A percentile compares a stretch with the other conserved stretches of the same genome.
phyloP scores from a whole-genome alignment of 305 asterid species.

The Fraxinus baroniana region DNA sequence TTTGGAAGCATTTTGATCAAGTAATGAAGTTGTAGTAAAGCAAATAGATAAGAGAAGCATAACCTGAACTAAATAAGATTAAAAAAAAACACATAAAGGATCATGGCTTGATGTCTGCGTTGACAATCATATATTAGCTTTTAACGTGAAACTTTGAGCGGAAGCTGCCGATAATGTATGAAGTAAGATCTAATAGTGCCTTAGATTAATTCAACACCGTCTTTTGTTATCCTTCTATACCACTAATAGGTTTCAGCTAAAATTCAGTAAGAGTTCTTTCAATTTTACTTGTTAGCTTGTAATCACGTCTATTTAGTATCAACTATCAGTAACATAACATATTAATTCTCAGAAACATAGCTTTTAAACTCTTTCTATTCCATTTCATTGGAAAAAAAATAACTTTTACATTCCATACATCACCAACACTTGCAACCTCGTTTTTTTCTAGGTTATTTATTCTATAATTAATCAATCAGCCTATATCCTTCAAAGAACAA shows the following conservation, averaged over 20 bases:
- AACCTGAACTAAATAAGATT: not conserved
- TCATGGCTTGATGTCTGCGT: not conserved
- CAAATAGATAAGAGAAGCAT: not conserved
- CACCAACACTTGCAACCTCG: not conserved
- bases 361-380: not conserved
- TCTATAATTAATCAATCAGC: not conserved
- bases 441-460: not conserved
- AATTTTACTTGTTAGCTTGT: not conserved
- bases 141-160: not conserved
- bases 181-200: not conserved
- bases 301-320: not conserved
- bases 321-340: not conserved
- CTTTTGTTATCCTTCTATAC: not conserved
- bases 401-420: not conserved
- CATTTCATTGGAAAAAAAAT: not conserved
- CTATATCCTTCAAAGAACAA: not conserved
- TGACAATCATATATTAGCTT: not conserved
- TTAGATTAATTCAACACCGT: not conserved
- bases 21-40: not conserved
- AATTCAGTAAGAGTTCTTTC: not conserved
- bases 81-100: not conserved
- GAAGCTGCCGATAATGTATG: not conserved
- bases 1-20: not conserved
- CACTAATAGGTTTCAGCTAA: not conserved
- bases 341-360: not conserved